Percentiles rank a stretch among this genome's conserved stretches.
phyloP scores from a whole-genome alignment of 2,329 filamentous ascomycete species.

The Hymenoscyphus infarciens region DNA sequence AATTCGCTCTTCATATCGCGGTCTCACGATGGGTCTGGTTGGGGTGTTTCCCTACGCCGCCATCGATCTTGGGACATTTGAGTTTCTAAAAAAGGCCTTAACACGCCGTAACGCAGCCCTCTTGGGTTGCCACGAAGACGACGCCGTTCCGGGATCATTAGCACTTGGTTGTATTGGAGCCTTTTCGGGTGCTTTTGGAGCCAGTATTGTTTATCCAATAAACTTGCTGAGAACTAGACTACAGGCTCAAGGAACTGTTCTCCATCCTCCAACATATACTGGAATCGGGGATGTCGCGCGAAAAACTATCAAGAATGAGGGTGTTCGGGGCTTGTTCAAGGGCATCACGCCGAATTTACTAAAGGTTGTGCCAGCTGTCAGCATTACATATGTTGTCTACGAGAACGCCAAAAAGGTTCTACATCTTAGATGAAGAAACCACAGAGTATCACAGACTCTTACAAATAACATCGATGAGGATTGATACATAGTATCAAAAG shows the following conservation, averaged over 20 bases:
- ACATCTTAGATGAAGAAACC: constrained; percentile 25
- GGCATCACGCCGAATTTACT: constrained; percentile 91
- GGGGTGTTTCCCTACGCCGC: constrained; percentile 98
- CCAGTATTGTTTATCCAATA: constrained; percentile 89
- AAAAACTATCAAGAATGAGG: constrained; percentile 80
- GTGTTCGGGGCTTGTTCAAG: constrained; percentile 83
- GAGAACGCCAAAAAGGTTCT: constrained; percentile 81
- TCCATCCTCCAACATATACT: constrained; percentile 86
- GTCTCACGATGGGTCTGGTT: constrained; percentile 86
- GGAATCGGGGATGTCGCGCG: constrained; percentile 85
- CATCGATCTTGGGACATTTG: constrained; percentile 93
- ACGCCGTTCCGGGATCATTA: constrained; percentile 75
- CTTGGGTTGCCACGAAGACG: constrained; percentile 73
- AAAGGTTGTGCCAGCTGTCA: constrained; percentile 93
- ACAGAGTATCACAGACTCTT: background rate
- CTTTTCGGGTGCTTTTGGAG: constrained; percentile 85
- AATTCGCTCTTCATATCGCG: constrained; percentile 77
- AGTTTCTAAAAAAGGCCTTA: constrained; percentile 78
- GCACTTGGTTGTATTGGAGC: constrained; percentile 86
- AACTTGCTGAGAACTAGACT: constrained; percentile 89
- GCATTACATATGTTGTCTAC: constrained; percentile 91
- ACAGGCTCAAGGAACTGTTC: constrained; percentile 90
- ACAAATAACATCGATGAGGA: background rate
- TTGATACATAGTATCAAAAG: background rate
- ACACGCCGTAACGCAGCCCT: constrained; percentile 66